Percentiles rank a stretch among this genome's conserved stretches.
Conservation (phyloP, 108 stramenopile genomes). For the Cyclotella cryptica region DNA sequence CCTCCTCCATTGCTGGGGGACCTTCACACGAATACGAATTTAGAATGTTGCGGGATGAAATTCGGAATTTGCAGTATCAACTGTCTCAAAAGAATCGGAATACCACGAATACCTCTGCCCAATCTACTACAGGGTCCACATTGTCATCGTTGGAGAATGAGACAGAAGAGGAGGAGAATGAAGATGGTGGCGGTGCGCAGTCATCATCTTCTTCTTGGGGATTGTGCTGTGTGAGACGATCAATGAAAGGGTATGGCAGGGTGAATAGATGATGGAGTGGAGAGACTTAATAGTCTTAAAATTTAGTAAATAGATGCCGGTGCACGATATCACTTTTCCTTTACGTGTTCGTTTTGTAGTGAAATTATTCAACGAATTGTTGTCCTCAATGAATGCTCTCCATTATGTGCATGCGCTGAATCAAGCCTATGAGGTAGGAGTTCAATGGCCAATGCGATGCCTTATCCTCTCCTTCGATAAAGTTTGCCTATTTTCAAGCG, state of each 20-base stretch:
- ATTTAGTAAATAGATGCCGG: too few relatives aligned
- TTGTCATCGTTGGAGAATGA: constrained; percentile 12
- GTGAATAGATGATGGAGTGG: neutral
- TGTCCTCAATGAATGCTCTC: too few relatives aligned
- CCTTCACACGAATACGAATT: neutral
- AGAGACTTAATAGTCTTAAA: too few relatives aligned
- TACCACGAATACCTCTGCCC: neutral
- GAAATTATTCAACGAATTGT: too few relatives aligned
- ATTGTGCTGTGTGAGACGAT: constrained; percentile 6
- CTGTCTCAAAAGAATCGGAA: neutral
- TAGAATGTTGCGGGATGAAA: neutral
- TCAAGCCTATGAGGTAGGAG: too few relatives aligned
- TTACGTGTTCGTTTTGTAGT: too few relatives aligned
- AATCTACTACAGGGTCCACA: constrained; percentile 6
- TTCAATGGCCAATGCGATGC: too few relatives aligned
- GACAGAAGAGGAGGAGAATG: neutral
- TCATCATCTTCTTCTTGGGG: neutral
- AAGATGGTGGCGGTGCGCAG: neutral
- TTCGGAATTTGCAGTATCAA: constrained; percentile 11
- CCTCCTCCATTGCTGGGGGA: neutral
- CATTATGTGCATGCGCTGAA: too few relatives aligned
- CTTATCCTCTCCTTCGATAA: too few relatives aligned
- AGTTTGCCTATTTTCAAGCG: too few relatives aligned
- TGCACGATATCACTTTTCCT: too few relatives aligned
- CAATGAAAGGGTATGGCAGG: neutral